Conservation (phyloP, 2,329 filamentous ascomycete genomes). For the Colletotrichum brevisporum region DNA sequence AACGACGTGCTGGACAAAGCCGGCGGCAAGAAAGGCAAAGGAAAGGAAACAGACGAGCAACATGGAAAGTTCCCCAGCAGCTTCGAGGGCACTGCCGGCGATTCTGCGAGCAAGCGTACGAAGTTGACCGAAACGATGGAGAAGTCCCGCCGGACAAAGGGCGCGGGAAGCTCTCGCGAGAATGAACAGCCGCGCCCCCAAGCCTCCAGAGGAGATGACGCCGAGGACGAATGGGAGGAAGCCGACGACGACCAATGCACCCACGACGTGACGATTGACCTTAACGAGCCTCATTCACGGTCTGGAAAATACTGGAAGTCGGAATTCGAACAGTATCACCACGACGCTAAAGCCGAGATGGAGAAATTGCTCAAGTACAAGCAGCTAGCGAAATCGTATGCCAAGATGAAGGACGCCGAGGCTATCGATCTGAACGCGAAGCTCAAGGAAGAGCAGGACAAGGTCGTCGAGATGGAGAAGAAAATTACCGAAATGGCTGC, state of each 20-base stretch:
- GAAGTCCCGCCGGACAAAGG: constrained; percentile 52
- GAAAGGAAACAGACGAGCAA: constrained; percentile 48
- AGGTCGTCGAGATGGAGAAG: constrained; percentile 74
- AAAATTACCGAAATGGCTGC: constrained; percentile 72
- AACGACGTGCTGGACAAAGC: constrained; percentile 65
- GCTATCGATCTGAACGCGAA: constrained; percentile 75
- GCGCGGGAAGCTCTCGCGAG: constrained; percentile 13
- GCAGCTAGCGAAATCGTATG: constrained; percentile 83
- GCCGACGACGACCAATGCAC: constrained; percentile 60
- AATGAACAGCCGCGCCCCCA: constrained; percentile 38
- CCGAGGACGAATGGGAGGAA: constrained; percentile 67
- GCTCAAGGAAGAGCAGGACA: constrained; percentile 77
- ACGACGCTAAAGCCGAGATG: constrained; percentile 80
- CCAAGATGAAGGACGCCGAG: constrained; percentile 82
- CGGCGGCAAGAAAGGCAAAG: constrained; percentile 45
- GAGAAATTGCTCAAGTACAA: constrained; percentile 85
- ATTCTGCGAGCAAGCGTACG: constrained; percentile 53
- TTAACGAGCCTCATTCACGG: constrained; percentile 80
- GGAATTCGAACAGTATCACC: constrained; percentile 81
- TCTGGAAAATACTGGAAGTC: constrained; percentile 87
- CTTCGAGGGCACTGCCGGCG: constrained; percentile 43
- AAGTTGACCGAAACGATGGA: constrained; percentile 63
- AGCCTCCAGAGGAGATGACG: constrained; percentile 41
- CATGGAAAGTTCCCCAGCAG: constrained; percentile 49
- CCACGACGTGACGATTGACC: constrained; percentile 76